Conservation (phyloP, 805 yeast species). For the Kluyveromyces starmeri region DNA sequence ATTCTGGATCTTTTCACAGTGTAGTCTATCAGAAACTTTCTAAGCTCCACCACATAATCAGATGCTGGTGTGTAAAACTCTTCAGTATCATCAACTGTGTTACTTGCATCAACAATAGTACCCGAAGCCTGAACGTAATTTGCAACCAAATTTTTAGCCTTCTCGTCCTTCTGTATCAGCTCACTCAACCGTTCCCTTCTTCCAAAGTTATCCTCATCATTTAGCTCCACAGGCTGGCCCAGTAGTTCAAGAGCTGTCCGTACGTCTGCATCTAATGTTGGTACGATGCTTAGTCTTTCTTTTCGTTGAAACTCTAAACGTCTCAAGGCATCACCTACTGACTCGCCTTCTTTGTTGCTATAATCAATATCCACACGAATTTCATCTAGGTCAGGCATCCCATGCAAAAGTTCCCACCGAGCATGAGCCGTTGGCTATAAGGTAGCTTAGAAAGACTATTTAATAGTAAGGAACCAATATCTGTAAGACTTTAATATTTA, state of each 20-base stretch:
- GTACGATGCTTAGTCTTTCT: conserved; percentile 33
- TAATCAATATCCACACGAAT: conserved; percentile 9
- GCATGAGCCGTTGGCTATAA: too few relatives aligned
- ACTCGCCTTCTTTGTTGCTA: conserved; percentile 16
- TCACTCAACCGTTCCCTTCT: conserved; percentile 52
- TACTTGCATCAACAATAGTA: conserved; percentile 4
- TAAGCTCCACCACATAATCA: conserved; percentile 39
- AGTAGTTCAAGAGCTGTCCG: conserved; percentile 37
- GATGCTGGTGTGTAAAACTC: conserved; percentile 83
- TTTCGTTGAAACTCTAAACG: conserved; percentile 22
- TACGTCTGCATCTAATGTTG: conserved; percentile 63
- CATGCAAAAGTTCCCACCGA: too few relatives aligned
- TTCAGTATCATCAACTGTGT: conserved; percentile 49
- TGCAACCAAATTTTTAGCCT: conserved; percentile 13
- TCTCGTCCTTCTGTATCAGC: conserved; percentile 31
- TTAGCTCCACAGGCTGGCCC: conserved; percentile 47
- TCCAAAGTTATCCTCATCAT: conserved; percentile 52
- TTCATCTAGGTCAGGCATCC: conserved; percentile 3
- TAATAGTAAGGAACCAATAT: too few relatives aligned
- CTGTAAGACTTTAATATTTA: too few relatives aligned
- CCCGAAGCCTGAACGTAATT: conserved; percentile 1
- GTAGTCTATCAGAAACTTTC: conserved; percentile 42
- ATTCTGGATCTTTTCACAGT: conserved; percentile 41
- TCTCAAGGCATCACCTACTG: conserved; percentile 22
- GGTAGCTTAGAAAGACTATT: too few relatives aligned